Percentiles rank a stretch among this genome's conserved stretches.
These are phyloP conservation scores for Mentha longifolia DNA, from an alignment of 257 asterid genomes.

Conservation along the genomic window DNA sequence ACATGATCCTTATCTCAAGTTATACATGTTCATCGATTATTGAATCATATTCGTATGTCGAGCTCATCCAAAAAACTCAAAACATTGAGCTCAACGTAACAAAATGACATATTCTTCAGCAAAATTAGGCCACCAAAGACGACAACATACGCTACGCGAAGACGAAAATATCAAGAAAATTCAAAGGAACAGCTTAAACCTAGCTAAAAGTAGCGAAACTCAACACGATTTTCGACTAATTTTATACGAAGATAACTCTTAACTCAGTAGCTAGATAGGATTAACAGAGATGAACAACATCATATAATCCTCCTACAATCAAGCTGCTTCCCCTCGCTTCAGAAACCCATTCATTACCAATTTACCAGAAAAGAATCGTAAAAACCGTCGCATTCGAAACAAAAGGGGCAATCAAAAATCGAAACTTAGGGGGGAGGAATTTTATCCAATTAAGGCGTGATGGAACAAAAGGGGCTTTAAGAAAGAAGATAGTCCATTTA, in stretches of 20 bases:
- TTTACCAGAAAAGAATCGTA: constrained; percentile 8
- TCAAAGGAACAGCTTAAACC: background rate
- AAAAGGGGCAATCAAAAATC: background rate
- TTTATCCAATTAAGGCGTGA: background rate
- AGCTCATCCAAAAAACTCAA: constrained; percentile 17
- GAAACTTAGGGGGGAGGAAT: constrained; percentile 9
- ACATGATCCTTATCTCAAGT: constrained; percentile 37
- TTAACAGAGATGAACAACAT: too few species aligned
- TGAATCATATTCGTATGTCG: constrained; percentile 59
- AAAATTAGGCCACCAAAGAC: background rate
- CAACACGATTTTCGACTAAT: background rate
- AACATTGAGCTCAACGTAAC: background rate
- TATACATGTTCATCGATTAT: constrained; percentile 20
- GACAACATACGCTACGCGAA: background rate
- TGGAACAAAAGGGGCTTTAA: constrained; percentile 17
- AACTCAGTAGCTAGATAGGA: too few species aligned
- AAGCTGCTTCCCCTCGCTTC: background rate
- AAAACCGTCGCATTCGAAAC: background rate
- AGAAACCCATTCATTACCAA: background rate
- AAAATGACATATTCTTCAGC: background rate
- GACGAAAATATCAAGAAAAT: background rate
- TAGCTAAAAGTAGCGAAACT: background rate
- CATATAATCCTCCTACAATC: background rate
- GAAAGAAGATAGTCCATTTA: constrained; percentile 14
- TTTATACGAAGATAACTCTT: too few species aligned